Percentiles rank a stretch among this genome's conserved stretches.
Evolutionary conservation across 2,329 filamentous ascomycete species (phyloP).

Genomic region (Gaeumannomyces tritici): DNA sequence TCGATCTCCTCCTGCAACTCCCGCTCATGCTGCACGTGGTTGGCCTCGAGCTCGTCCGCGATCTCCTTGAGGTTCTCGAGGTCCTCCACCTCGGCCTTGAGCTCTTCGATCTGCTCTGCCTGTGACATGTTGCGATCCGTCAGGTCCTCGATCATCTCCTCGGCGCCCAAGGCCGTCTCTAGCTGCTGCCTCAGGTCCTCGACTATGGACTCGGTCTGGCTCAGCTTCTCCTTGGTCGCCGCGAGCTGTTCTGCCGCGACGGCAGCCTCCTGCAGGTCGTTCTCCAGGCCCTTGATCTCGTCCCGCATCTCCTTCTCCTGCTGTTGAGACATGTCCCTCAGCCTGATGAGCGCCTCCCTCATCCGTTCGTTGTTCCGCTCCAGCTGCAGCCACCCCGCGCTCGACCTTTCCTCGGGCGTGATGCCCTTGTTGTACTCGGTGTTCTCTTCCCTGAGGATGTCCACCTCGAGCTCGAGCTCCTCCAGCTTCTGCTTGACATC

Average conservation of each 20-base stretch:
- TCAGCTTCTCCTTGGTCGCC: conserved; percentile 61
- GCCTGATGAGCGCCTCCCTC: conserved; percentile 70
- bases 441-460: conserved; percentile 82
- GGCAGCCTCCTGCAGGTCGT: conserved; percentile 60
- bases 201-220: conserved; percentile 62
- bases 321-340: conserved; percentile 81
- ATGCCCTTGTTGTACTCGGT: conserved; percentile 74
- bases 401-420: conserved; percentile 77
- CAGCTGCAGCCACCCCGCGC: conserved; percentile 83
- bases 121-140: conserved; percentile 80
- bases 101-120: conserved; percentile 72
- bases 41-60: conserved; percentile 88
- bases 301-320: conserved; percentile 70
- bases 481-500: conserved; percentile 66
- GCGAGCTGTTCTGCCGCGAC: conserved; percentile 61
- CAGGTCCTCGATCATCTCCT: conserved; percentile 90
- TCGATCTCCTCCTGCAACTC: conserved; percentile 92
- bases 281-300: conserved; percentile 64
- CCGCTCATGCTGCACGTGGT: conserved; percentile 86
- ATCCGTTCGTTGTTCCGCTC: conserved; percentile 83
- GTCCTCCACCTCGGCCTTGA: conserved; percentile 75
- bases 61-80: conserved; percentile 85
- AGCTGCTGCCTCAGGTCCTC: conserved; percentile 86
- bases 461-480: conserved; percentile 79
- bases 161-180: conserved; percentile 77